Conservation (phyloP, 768 basidiomycete genomes). For the Mrakia gelida region DNA sequence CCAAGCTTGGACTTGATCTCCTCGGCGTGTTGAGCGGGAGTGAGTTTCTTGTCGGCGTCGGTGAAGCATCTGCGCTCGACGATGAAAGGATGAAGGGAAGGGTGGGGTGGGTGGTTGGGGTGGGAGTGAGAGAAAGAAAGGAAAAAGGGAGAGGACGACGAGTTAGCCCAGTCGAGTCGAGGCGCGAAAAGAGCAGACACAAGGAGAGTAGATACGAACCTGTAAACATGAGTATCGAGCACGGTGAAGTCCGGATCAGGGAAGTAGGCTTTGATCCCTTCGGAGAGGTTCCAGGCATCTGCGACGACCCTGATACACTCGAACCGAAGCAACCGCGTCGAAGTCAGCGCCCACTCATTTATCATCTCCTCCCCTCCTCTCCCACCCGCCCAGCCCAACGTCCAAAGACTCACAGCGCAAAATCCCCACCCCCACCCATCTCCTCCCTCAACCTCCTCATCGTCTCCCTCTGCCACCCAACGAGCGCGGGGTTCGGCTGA, state of each 20-base stretch:
- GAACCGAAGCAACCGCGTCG: neutral
- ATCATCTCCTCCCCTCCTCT: neutral
- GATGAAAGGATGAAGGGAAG: no score
- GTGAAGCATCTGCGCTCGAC: conserved; percentile 6
- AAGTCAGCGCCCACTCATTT: neutral
- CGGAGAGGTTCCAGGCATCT: conserved; percentile 68
- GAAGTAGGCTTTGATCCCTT: conserved; percentile 8
- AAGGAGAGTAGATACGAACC: conserved; percentile 54
- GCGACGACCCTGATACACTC: conserved; percentile 46
- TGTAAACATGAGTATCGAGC: conserved; percentile 77
- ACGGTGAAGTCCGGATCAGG: conserved; percentile 56
- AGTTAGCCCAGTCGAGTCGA: neutral
- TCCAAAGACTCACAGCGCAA: conserved; percentile 47
- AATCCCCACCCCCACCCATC: neutral
- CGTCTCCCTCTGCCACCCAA: conserved; percentile 60
- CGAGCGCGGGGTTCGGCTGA: conserved; percentile 52
- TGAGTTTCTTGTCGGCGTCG: conserved; percentile 52
- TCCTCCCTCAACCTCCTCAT: conserved; percentile 53
- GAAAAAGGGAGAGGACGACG: no score
- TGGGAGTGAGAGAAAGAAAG: no score
- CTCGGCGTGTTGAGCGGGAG: conserved; percentile 56
- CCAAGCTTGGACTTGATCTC: conserved; percentile 50
- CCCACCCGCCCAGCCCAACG: no score
- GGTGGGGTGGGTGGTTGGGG: no score
- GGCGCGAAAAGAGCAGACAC: no score